Evolutionary conservation across 192 early-diverging fungal genomes (phyloP).

Genomic region (Rhizophagus clarus): DNA sequence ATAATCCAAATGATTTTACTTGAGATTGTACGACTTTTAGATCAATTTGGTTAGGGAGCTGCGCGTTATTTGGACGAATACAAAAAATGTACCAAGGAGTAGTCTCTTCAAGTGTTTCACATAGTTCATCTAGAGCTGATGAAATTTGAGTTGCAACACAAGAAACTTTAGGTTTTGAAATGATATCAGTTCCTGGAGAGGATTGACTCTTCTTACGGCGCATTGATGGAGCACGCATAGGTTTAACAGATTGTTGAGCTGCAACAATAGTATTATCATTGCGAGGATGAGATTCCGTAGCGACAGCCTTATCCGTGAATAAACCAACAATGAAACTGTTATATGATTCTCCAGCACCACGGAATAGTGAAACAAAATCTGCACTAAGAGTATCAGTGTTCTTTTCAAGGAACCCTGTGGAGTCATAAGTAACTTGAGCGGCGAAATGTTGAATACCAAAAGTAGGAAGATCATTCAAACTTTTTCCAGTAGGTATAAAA

Average conservation of each 20-base stretch:
- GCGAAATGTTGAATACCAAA: constrained; percentile 87
- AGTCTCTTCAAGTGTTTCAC: constrained; percentile 73
- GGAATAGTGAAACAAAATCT: constrained; percentile 86
- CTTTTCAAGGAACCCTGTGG: constrained; percentile 69
- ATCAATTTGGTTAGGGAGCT: constrained; percentile 67
- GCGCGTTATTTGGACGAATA: constrained; percentile 69
- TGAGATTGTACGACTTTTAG: constrained; percentile 69
- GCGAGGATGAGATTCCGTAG: constrained; percentile 82
- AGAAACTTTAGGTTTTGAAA: constrained; percentile 47
- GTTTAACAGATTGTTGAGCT: constrained; percentile 74
- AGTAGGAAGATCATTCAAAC: constrained; percentile 44
- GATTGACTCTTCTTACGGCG: constrained; percentile 48
- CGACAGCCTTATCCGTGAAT: constrained; percentile 72
- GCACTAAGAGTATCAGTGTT: constrained; percentile 79
- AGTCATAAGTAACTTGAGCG: constrained; percentile 65
- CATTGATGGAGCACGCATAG: constrained; percentile 69
- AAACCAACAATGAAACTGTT: constrained; percentile 77
- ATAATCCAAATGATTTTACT: constrained; percentile 68
- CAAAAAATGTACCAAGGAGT: constrained; percentile 82
- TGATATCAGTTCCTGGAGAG: constrained; percentile 24
- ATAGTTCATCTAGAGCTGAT: constrained; percentile 67
- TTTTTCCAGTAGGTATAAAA: constrained; percentile 43
- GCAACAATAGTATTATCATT: constrained; percentile 76
- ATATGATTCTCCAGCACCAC: constrained; percentile 68
- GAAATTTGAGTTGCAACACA: constrained; percentile 69